These are phyloP conservation scores for Spizellomyces punctatus DNA, from an alignment of 192 early-diverging fungal genomes.

Conservation along the genomic window DNA sequence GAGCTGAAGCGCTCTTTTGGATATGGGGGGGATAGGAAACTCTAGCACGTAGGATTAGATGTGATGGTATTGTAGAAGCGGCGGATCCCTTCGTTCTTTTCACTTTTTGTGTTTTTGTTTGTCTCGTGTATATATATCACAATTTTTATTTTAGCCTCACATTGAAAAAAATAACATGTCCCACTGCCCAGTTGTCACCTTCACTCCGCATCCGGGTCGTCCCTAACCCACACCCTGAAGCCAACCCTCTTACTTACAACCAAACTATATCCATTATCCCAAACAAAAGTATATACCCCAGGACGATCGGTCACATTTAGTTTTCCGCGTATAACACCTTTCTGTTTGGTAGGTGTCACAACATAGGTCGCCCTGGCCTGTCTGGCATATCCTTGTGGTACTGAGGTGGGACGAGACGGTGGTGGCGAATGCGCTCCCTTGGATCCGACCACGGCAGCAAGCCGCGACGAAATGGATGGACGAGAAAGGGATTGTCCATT, in stretches of 20 bases:
- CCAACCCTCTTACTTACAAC: slow-evolving; percentile 14
- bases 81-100: too few relatives aligned
- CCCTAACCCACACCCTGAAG: not conserved
- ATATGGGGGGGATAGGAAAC: too few relatives aligned
- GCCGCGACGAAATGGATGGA: slow-evolving; percentile 19
- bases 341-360: slow-evolving; percentile 2
- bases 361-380: not conserved
- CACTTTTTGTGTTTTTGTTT: too few relatives aligned
- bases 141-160: too few relatives aligned
- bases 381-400: not conserved
- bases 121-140: too few relatives aligned
- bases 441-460: slow-evolving; percentile 24
- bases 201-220: too few relatives aligned
- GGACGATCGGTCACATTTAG: slow-evolving; percentile 15
- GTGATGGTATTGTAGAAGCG: too few relatives aligned
- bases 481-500: not conserved
- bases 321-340: slow-evolving; percentile 6
- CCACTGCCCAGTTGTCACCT: too few relatives aligned
- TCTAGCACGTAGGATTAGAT: too few relatives aligned
- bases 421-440: not conserved
- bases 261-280: slow-evolving; percentile 43
- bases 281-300: slow-evolving; percentile 48
- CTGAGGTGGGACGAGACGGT: slow-evolving; percentile 1
- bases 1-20: too few relatives aligned
- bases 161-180: too few relatives aligned